These are phyloP conservation scores for Penicillium rolfsii DNA, from an alignment of 2,329 filamentous ascomycete species.

Conservation along the genomic window DNA sequence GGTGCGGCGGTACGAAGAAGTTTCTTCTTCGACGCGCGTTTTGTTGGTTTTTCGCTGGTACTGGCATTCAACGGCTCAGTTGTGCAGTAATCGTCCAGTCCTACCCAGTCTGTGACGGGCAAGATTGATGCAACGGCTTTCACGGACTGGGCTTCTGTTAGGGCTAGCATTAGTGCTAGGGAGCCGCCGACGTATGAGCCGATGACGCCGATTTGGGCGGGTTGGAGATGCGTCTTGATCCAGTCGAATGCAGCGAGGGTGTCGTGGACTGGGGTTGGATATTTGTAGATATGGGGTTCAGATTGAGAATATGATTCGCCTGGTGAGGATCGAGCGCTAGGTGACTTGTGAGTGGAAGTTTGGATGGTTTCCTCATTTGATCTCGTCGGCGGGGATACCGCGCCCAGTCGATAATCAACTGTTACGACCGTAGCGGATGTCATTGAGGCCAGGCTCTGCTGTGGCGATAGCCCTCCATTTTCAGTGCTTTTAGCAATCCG, in stretches of 20 bases:
- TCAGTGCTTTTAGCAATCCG: background rate
- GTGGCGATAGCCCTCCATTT: slow-evolving; percentile 16
- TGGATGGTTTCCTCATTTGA: background rate
- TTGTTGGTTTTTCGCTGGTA: background rate
- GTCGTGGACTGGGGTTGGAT: slow-evolving; percentile 45
- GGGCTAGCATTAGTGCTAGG: slow-evolving; percentile 47
- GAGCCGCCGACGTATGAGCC: slow-evolving; percentile 47
- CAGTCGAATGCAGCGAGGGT: slow-evolving; percentile 46
- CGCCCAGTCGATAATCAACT: slow-evolving; percentile 46
- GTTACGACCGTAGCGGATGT: slow-evolving; percentile 44
- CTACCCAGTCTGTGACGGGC: slow-evolving; percentile 46
- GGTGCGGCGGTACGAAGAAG: slow-evolving; percentile 22
- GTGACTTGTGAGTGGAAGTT: background rate
- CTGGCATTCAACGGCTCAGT: background rate
- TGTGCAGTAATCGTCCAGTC: slow-evolving; percentile 46
- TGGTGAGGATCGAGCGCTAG: background rate
- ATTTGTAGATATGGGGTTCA: slow-evolving; percentile 30
- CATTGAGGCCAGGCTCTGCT: slow-evolving; percentile 35
- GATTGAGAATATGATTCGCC: background rate
- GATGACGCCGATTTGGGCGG: slow-evolving; percentile 35
- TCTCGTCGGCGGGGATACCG: background rate
- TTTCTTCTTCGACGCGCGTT: slow-evolving; percentile 15
- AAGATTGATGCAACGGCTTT: slow-evolving; percentile 39
- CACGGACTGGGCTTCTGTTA: slow-evolving; percentile 44
- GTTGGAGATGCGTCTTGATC: slow-evolving; percentile 38